Evolutionary conservation across 352 stramenopile genomes (phyloP), one percentile per base, ranked within the genome.

Genomic region (Pythium aquatile): DNA sequence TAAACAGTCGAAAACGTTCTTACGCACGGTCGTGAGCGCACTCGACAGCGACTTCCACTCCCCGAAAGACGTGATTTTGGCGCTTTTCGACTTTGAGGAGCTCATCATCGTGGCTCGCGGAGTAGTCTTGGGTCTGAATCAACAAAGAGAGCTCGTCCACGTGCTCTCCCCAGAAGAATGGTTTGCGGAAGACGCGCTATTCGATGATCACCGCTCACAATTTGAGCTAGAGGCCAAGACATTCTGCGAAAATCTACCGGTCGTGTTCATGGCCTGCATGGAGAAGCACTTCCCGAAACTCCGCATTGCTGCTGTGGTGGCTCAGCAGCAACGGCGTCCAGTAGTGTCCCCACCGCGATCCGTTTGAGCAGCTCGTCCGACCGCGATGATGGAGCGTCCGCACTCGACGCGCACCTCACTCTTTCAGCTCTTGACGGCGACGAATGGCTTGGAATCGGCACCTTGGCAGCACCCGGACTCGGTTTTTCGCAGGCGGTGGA

Each of bases 211-310:
- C 1, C 61, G 46, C 2, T 72, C 59, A 2, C 20, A 61, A 39
- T 63, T 58, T 42, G 49, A 65, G 37, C 49, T 73, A 8, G 58
- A 65, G 6, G 64, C 64, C 14, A 58, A 75, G 10, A 59, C 29
- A 1, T 72, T 66, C 44, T 72, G 64, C 39, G 69, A 75, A 24
- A n/a, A 46, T 72, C 9, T 62, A 66, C 20, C 46, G 55, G 2
- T 14, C 0, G 9, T 42, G 14, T 74, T 74, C 29, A 7, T 58
- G 1, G 52, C 70, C 2, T 78, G 76, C 11, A 55, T 85, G 48
- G 65, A 70, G 8, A 87, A 85, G 42, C 79, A 88, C 26, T 88
- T 88, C 46, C 74, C 74, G 10, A 76, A 77, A 35, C 17, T 85
- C 28, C 70, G 76, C 30, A 80, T 82, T 40, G 76, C 72, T 16